Evolutionary conservation across 1,139 yeast genomes (phyloP).

Genomic region (Pneumocystis jirovecii): DNA sequence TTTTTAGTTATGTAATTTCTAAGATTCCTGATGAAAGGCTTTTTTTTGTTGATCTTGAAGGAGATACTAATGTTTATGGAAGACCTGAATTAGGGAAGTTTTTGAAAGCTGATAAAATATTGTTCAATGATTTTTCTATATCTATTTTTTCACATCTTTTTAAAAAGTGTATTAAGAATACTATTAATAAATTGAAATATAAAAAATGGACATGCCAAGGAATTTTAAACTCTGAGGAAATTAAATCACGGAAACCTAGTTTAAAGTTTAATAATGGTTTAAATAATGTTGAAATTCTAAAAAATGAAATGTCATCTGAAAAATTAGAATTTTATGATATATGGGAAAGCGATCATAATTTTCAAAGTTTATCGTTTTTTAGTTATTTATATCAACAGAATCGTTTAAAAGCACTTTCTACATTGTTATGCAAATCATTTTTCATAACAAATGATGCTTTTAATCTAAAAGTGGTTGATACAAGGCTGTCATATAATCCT

Average conservation of each 20-base stretch:
- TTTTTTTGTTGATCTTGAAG: not conserved
- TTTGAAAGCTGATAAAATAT: not conserved
- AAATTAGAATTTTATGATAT: not conserved
- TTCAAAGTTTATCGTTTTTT: not conserved
- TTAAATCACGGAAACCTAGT: not conserved
- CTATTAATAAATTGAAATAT: not conserved
- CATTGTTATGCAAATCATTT: not conserved
- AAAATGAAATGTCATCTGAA: not conserved
- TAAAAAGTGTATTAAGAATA: not conserved
- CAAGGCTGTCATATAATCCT: not conserved
- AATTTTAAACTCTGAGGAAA: not conserved
- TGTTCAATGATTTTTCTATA: not conserved
- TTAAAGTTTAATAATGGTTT: not conserved
- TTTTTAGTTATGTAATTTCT: not conserved
- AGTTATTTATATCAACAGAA: not conserved
- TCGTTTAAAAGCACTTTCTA: not conserved
- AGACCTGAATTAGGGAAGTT: not conserved
- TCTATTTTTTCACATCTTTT: not conserved
- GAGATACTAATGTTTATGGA: not conserved
- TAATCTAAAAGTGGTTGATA: not conserved
- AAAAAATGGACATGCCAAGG: not conserved
- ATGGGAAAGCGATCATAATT: not conserved
- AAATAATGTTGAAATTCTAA: not conserved
- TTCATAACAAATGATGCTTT: not conserved
- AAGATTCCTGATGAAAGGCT: not conserved